Evolutionary conservation across 169 alveolate genomes (phyloP).

Genomic region (Cryptosporidium viatorum): DNA sequence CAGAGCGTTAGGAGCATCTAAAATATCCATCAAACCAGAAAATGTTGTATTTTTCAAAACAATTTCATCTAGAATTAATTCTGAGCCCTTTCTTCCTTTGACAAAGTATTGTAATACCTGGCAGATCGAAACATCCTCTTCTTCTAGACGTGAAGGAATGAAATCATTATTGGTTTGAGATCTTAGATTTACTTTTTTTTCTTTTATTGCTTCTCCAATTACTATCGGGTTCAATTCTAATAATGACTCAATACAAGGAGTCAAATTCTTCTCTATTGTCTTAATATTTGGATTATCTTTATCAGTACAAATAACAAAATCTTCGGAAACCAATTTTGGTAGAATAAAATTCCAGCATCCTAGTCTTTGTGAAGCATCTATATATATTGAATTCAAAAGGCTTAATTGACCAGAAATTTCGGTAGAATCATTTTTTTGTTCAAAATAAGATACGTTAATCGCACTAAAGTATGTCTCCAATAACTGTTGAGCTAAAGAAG

Average conservation of each 20-base stretch:
- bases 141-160: slow-evolving; percentile 40
- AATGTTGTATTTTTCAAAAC: slow-evolving; percentile 49
- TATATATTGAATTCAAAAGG: not conserved
- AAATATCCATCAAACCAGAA: not conserved
- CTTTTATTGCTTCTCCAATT: slow-evolving; percentile 53
- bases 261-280: slow-evolving; percentile 34
- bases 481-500: slow-evolving; percentile 59
- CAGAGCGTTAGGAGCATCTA: slow-evolving; percentile 1
- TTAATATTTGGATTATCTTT: slow-evolving; percentile 36
- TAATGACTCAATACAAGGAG: slow-evolving; percentile 51
- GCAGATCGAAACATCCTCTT: slow-evolving; percentile 48
- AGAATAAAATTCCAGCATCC: slow-evolving; percentile 69
- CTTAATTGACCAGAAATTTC: not conserved
- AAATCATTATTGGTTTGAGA: slow-evolving; percentile 24
- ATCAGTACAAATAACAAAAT: slow-evolving; percentile 37
- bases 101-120: slow-evolving; percentile 7
- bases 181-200: slow-evolving; percentile 7
- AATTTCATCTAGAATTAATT: slow-evolving; percentile 13
- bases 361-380: slow-evolving; percentile 52
- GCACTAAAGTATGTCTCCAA: slow-evolving; percentile 63
- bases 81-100: not conserved
- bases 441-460: not conserved
- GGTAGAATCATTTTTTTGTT: not conserved
- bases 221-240: slow-evolving; percentile 34
- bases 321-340: slow-evolving; percentile 51